These are phyloP conservation scores for Rubroboletus satanas DNA, from an alignment of 768 basidiomycete genomes.

Conservation along the genomic window DNA sequence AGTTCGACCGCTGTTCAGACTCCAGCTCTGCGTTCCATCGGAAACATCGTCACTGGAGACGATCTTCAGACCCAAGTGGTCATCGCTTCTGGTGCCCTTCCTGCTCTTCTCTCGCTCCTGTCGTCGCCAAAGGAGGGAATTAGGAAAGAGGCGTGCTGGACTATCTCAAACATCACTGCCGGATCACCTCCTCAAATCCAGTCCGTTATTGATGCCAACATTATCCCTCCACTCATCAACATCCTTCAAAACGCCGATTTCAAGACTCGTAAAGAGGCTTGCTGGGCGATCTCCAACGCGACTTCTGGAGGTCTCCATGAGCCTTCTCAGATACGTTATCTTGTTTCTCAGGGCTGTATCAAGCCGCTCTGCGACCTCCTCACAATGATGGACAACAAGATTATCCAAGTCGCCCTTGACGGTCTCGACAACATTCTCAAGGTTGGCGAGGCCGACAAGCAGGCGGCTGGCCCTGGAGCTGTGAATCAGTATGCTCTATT, in stretches of 20 bases:
- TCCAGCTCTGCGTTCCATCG: constrained; percentile 95
- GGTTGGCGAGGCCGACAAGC: constrained; percentile 94
- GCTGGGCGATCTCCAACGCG: constrained; percentile 99
- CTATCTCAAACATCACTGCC: constrained; percentile 97
- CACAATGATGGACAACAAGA: constrained; percentile 99
- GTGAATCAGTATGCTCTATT: constrained; percentile 90
- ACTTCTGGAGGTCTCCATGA: constrained; percentile 97
- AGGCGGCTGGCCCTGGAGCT: constrained; percentile 72
- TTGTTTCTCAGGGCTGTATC: constrained; percentile 96
- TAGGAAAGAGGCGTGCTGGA: constrained; percentile 99
- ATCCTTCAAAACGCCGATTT: constrained; percentile 97
- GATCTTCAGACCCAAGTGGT: constrained; percentile 99
- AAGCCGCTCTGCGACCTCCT: constrained; percentile 97
- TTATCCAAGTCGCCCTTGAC: constrained; percentile 96
- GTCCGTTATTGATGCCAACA: constrained; percentile 95
- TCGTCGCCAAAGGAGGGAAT: constrained; percentile 98
- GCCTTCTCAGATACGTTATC: constrained; percentile 94
- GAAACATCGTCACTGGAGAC: constrained; percentile 99
- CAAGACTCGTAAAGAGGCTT: constrained; percentile 99
- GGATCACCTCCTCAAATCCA: constrained; percentile 97
- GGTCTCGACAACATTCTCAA: constrained; percentile 98
- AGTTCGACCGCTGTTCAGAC: constrained; percentile 95
- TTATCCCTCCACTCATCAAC: constrained; percentile 97
- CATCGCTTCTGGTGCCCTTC: constrained; percentile 95
- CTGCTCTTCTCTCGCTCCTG: constrained; percentile 87